Evolutionary conservation across 2,329 filamentous ascomycete genomes (phyloP).

Genomic region (Diaporthe sp.): DNA sequence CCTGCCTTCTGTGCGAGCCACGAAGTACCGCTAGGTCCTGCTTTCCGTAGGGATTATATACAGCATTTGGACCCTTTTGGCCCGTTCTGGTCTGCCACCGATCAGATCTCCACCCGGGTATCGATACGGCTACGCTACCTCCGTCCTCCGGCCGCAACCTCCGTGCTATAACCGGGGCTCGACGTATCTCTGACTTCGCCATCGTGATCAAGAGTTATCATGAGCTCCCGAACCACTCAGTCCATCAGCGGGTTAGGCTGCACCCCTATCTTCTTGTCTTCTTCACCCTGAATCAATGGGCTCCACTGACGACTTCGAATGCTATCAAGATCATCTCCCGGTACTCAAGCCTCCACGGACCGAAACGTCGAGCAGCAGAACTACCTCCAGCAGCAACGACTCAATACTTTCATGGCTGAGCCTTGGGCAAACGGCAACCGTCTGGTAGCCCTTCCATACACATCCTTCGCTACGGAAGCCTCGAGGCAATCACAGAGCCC

Average conservation of each 20-base stretch:
- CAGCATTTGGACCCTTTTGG: too few relatives aligned
- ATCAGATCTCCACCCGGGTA: too few relatives aligned
- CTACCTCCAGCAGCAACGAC: conserved; percentile 22
- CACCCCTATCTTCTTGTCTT: too few relatives aligned
- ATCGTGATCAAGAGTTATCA: not conserved
- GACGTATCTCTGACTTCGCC: too few relatives aligned
- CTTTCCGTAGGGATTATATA: too few relatives aligned
- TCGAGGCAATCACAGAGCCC: not conserved
- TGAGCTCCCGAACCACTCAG: not conserved
- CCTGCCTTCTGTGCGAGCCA: too few relatives aligned
- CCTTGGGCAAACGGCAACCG: conserved; percentile 5
- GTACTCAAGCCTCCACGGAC: not conserved
- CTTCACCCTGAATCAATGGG: fast-evolving
- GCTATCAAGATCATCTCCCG: not conserved
- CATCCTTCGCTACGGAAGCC: not conserved
- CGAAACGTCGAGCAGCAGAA: not conserved
- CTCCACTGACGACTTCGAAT: not conserved
- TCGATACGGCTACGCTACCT: too few relatives aligned
- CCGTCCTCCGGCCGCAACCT: too few relatives aligned
- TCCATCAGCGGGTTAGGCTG: not conserved
- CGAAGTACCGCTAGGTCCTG: too few relatives aligned
- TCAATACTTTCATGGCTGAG: not conserved
- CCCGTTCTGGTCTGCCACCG: too few relatives aligned
- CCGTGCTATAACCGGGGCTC: too few relatives aligned
- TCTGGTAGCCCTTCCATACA: not conserved